These are phyloP conservation scores for Coniochaeta sp. DNA, from an alignment of 2,329 filamentous ascomycete genomes.

Conservation along the genomic window DNA sequence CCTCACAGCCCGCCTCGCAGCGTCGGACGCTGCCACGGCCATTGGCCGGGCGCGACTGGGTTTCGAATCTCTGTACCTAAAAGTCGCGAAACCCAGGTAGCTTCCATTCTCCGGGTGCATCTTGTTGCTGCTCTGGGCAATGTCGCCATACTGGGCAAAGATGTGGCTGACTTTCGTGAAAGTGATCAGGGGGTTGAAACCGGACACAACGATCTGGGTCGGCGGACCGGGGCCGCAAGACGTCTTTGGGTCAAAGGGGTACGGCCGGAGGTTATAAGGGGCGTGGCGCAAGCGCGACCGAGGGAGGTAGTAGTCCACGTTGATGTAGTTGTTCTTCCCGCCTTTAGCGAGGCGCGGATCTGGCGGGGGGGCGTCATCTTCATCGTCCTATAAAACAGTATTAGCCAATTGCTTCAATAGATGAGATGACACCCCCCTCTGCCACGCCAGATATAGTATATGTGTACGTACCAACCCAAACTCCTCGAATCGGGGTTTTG, in stretches of 20 bases:
- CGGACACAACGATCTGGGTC: conserved; percentile 85
- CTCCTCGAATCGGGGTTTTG: conserved; percentile 55
- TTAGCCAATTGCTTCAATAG: conserved; percentile 49
- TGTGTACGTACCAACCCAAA: conserved; percentile 60
- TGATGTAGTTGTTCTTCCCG: conserved; percentile 60
- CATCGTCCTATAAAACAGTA: conserved; percentile 46
- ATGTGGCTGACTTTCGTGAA: conserved; percentile 70
- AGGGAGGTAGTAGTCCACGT: conserved; percentile 60
- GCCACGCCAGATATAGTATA: conserved; percentile 26
- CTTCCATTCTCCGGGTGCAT: conserved; percentile 92
- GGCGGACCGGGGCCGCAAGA: conserved; percentile 86
- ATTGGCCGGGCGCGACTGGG: conserved; percentile 41
- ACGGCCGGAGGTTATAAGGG: conserved; percentile 75
- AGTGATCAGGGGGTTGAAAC: conserved; percentile 85
- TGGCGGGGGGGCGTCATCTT: conserved; percentile 69
- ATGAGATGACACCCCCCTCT: conserved; percentile 54
- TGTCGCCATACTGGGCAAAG: conserved; percentile 78
- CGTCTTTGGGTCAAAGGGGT: conserved; percentile 72
- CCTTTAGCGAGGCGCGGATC: conserved; percentile 76
- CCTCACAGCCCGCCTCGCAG: conserved; percentile 73
- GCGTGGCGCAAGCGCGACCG: conserved; percentile 66
- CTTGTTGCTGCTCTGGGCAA: conserved; percentile 86
- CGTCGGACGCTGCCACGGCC: conserved; percentile 63
- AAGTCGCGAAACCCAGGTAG: conserved; percentile 87
- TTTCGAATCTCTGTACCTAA: conserved; percentile 75